Evolutionary conservation across 768 basidiomycete genomes (phyloP).

Genomic region (Bullera alba): DNA sequence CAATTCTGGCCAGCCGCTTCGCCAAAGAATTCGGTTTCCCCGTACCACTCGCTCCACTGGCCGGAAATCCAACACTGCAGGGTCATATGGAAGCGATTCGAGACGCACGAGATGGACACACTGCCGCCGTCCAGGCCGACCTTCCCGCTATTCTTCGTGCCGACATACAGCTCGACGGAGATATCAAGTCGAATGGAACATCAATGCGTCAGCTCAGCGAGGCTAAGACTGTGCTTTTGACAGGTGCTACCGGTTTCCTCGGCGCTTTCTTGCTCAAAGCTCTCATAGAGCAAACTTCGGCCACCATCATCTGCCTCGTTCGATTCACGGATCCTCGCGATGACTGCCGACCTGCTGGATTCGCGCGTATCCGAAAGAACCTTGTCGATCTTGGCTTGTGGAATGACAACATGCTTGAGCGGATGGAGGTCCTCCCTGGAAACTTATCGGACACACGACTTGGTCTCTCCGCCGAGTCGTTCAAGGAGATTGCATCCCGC

Average conservation of each 20-base stretch:
- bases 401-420: slow-evolving; percentile 11
- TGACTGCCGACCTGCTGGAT: slow-evolving; percentile 7
- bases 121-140: too few relatives aligned
- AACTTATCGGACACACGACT: slow-evolving; percentile 8
- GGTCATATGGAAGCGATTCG: too few relatives aligned
- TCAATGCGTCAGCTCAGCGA: too few relatives aligned
- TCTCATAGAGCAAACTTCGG: too few relatives aligned
- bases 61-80: slow-evolving; percentile 9
- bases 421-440: slow-evolving; percentile 12
- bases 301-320: too few relatives aligned
- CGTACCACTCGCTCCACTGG: slow-evolving; percentile 13
- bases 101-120: too few relatives aligned
- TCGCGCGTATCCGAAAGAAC: slow-evolving; percentile 12
- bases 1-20: slow-evolving; percentile 7
- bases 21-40: slow-evolving; percentile 14
- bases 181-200: too few relatives aligned
- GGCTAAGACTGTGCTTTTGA: too few relatives aligned
- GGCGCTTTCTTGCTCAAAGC: too few relatives aligned
- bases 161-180: too few relatives aligned
- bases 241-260: too few relatives aligned
- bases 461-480: slow-evolving; percentile 8
- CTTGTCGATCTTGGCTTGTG: slow-evolving; percentile 14
- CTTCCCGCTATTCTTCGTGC: too few relatives aligned
- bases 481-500: slow-evolving; percentile 3
- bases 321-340: slow-evolving; percentile 5